phyloP scores from a whole-genome alignment of 768 basidiomycete genomes.

The Termitomyces heimii region DNA sequence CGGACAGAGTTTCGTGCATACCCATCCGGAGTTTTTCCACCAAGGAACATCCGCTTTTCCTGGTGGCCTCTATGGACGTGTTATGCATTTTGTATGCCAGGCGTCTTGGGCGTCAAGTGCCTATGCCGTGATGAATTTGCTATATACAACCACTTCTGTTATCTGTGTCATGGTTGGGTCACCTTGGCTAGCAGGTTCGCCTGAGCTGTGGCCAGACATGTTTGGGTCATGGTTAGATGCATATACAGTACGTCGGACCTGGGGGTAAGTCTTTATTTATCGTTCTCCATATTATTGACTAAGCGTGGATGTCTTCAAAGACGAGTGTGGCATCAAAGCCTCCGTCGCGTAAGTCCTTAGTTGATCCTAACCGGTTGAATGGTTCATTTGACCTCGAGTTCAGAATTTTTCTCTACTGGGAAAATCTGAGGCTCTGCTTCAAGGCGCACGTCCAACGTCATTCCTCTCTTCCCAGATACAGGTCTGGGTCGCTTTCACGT shows the following conservation, averaged over 20 bases:
- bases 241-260: slow-evolving; percentile 5
- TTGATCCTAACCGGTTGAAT: background rate
- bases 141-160: slow-evolving; percentile 1
- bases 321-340: slow-evolving; percentile 7
- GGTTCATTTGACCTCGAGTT: background rate
- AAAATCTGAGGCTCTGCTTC: background rate
- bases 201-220: slow-evolving; percentile 5
- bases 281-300: background rate
- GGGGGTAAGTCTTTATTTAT: background rate
- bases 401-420: background rate
- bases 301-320: background rate
- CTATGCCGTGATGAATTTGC: background rate
- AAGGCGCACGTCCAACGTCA: background rate
- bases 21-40: background rate
- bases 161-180: background rate
- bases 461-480: slow-evolving; percentile 1
- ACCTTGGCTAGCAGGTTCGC: background rate
- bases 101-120: background rate
- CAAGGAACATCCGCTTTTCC: slow-evolving; percentile 5
- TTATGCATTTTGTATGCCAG: background rate
- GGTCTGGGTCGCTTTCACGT: slow-evolving; percentile 1
- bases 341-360: slow-evolving; percentile 4
- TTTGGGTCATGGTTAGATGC: slow-evolving; percentile 4
- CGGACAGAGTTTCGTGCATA: slow-evolving; percentile 3
- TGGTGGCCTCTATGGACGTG: background rate